These are phyloP conservation scores for Anaeramoeba ignava DNA, from an alignment of 78 protist species.

Conservation along the genomic window DNA sequence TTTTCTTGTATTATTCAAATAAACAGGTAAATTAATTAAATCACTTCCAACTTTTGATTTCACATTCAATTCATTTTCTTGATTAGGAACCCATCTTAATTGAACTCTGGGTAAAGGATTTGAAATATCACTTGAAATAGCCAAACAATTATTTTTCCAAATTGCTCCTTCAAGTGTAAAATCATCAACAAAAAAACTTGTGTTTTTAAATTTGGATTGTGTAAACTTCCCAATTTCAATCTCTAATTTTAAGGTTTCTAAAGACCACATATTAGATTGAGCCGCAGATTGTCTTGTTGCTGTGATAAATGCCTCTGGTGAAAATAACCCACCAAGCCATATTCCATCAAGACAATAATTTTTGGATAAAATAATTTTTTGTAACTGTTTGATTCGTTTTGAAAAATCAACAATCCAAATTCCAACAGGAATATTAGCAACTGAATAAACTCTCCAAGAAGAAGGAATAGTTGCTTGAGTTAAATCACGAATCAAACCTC, in stretches of 20 bases:
- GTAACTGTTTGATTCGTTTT: neutral
- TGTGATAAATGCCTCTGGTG: constrained; percentile 83
- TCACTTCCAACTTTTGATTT: neutral
- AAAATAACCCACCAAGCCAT: constrained; percentile 74
- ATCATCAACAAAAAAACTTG: neutral
- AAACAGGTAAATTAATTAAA: neutral
- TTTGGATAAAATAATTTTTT: neutral
- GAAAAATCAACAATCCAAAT: constrained; percentile 55
- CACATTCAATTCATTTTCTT: too few relatives aligned
- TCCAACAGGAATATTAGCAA: constrained; percentile 34
- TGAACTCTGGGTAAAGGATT: neutral
- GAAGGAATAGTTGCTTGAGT: constrained; percentile 28
- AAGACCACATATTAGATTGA: constrained; percentile 26
- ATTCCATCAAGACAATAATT: neutral
- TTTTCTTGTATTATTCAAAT: neutral
- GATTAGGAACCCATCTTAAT: neutral
- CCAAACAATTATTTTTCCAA: neutral
- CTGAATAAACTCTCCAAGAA: constrained; percentile 52
- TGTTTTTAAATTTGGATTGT: neutral
- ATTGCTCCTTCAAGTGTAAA: neutral
- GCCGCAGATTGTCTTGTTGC: constrained; percentile 83
- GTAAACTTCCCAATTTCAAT: too few relatives aligned
- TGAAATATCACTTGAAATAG: neutral
- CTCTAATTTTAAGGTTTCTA: neutral
- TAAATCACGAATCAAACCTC: neutral